phyloP scores from a whole-genome alignment of 768 basidiomycete genomes.

The Amylocystis lapponica region DNA sequence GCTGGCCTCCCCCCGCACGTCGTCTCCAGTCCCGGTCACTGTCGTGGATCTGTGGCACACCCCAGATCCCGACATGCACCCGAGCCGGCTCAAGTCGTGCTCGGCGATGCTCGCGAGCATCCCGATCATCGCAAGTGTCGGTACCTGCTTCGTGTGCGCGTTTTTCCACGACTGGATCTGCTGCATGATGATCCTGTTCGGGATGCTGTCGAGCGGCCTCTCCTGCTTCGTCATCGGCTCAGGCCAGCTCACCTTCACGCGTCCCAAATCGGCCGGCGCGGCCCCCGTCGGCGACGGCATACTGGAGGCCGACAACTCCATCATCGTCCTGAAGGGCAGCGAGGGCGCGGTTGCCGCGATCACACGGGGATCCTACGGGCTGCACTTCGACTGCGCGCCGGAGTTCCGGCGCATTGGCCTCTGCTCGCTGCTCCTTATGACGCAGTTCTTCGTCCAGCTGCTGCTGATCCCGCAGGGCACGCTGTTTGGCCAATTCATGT shows the following conservation, averaged over 20 bases:
- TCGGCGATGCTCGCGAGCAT: too few species aligned
- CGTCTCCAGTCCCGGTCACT: too few species aligned
- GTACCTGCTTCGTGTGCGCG: too few species aligned
- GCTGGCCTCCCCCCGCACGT: too few species aligned
- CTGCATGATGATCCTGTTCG: too few species aligned
- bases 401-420: conserved; percentile 3
- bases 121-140: too few species aligned
- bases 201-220: too few species aligned
- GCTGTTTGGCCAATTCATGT: conserved; percentile 9
- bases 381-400: not conserved
- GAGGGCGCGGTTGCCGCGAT: conserved; percentile 3
- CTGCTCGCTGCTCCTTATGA: conserved; percentile 4
- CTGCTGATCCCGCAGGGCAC: conserved; percentile 8
- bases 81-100: too few species aligned
- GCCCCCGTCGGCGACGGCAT: conserved; percentile 7
- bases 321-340: conserved; percentile 3
- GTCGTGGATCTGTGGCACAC: too few species aligned
- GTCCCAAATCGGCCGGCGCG: not conserved
- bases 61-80: too few species aligned
- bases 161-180: too few species aligned
- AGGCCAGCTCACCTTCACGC: conserved; percentile 4
- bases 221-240: too few species aligned
- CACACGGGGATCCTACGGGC: conserved; percentile 5
- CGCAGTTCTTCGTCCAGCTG: conserved; percentile 7
- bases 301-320: not conserved